Base-by-base conservation (phyloP, 805 yeast species). In the Tetrapisispora namnaoensis region DNA sequence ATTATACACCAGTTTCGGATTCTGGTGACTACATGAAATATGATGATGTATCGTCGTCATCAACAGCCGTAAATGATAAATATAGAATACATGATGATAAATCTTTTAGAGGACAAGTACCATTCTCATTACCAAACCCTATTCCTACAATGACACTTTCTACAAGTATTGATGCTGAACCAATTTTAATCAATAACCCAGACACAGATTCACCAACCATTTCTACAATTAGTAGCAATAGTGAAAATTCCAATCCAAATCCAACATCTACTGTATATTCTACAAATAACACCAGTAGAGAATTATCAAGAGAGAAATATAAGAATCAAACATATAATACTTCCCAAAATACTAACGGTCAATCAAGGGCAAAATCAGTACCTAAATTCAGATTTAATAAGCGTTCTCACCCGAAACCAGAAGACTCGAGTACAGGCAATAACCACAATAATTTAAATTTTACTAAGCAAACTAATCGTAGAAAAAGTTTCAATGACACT, bases 101-200 rank as follows among this genome's bases (percentile, higher is more conserved):
- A 42, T 4, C 27, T 8, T 32, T 42, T 18, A 36, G 11, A 5
- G 17, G 30, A 11, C 44, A 42, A 17, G 27, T 44, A 14, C 65
- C 66, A 7, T 63, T 58, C n/a, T 51, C 62, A 17, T 51, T 60
- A 46, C 63, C 65, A n/a, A 59, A 65, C 3, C 64, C 66, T 9
- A 43, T 60, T 8, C 50, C 63, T 4, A 59, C 63, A 17, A 39
- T 45, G 44, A 22, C 42, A n/a, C 16, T 45, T 16, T 37, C 47
- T 2, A 34, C 43, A 22, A 27, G 42, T 24, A 18, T 24, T 21
- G 44, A 45, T 24, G 16, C 44, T 18, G 37, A 45, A 34, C 48
- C 43, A 22, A 38, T 34, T n/a, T 13, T 45, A 11, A 27, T 39
- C 10, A 42, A 17, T 14, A 43, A 34, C 3, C 21, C 30, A 5